Conservation (phyloP, 2,329 filamentous ascomycete genomes). For the Alternaria gansuensis region DNA sequence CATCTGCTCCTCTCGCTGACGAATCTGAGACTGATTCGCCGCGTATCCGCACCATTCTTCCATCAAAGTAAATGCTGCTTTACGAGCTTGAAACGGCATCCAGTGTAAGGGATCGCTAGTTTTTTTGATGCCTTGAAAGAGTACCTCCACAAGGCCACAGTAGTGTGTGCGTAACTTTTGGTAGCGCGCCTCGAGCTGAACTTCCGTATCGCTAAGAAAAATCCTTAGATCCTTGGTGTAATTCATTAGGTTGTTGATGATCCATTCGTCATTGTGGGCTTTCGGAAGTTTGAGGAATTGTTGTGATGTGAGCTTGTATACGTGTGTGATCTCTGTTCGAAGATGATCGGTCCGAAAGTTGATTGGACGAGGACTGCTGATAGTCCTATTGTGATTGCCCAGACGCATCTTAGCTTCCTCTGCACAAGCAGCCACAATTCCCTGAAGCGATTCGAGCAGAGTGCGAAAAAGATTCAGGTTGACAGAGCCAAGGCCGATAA, state of each 20-base stretch:
- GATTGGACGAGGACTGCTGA: conserved; percentile 76
- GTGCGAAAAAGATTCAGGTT: conserved; percentile 94
- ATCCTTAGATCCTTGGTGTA: conserved; percentile 93
- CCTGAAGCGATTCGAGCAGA: conserved; percentile 86
- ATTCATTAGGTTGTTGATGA: conserved; percentile 84
- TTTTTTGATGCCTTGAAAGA: conserved; percentile 90
- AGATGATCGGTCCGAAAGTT: conserved; percentile 86
- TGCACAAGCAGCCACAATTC: conserved; percentile 84
- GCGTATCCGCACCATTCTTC: conserved; percentile 99
- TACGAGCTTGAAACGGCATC: conserved; percentile 97
- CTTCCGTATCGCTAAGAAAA: conserved; percentile 92
- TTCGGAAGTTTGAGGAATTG: conserved; percentile 83
- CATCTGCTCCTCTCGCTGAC: conserved; percentile 85
- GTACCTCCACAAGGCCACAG: conserved; percentile 89
- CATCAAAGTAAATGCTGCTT: conserved; percentile 95
- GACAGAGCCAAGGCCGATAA: conserved; percentile 90
- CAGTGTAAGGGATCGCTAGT: conserved; percentile 86
- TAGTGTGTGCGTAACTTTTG: conserved; percentile 92
- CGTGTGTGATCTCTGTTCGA: conserved; percentile 92
- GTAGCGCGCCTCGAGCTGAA: conserved; percentile 94
- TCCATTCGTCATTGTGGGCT: conserved; percentile 87
- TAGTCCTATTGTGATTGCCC: conserved; percentile 77
- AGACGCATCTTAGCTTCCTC: conserved; percentile 87
- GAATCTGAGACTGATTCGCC: conserved; percentile 84
- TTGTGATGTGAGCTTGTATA: conserved; percentile 92